These are phyloP conservation scores for Tagetes erecta DNA, from an alignment of 129 eudicot species.

Conservation along the genomic window DNA sequence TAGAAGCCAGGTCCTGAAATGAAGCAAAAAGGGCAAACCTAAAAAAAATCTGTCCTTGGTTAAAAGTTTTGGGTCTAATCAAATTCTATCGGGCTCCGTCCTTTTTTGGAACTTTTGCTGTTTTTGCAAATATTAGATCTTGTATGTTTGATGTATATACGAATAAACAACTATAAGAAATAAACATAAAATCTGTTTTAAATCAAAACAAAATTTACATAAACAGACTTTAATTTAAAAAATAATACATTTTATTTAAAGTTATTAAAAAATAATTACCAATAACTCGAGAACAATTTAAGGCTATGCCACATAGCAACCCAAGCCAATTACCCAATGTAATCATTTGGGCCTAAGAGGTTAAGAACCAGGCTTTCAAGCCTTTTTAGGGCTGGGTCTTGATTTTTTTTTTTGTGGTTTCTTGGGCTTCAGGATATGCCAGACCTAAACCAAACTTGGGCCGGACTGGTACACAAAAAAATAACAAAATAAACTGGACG, in stretches of 20 bases:
- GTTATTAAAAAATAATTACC: not conserved
- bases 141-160: not conserved
- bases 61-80: not conserved
- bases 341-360: not conserved
- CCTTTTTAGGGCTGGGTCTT: not conserved
- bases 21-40: not conserved
- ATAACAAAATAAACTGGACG: not conserved
- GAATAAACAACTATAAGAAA: not conserved
- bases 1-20: not conserved
- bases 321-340: not conserved
- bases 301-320: not conserved
- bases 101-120: not conserved
- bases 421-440: not conserved
- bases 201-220: not conserved
- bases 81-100: not conserved
- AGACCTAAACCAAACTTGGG: not conserved
- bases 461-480: not conserved
- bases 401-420: not conserved
- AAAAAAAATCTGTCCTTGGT: not conserved
- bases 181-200: not conserved
- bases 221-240: not conserved
- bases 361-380: not conserved
- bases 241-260: not conserved
- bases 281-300: not conserved
- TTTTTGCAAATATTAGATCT: not conserved